phyloP scores from a whole-genome alignment of 2,329 filamentous ascomycete genomes.

The Fusarium anguioides region DNA sequence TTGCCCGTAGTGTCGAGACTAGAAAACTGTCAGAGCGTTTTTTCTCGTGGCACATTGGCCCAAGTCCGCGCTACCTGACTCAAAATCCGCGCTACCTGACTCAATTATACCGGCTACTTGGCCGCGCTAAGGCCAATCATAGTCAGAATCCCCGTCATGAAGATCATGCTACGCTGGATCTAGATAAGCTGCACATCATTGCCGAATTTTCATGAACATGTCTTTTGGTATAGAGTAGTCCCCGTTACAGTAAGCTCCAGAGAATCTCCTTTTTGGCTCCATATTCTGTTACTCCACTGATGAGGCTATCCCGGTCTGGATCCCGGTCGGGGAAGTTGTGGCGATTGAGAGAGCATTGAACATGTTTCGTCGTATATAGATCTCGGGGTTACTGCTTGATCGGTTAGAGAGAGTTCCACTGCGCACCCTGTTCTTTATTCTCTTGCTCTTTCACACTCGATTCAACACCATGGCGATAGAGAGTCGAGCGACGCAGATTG shows the following conservation, averaged over 20 bases:
- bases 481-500: conserved; percentile 34
- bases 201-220: background rate
- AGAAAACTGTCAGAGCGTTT: background rate
- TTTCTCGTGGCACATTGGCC: background rate
- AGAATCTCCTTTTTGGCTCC: conserved; percentile 1
- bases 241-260: no score
- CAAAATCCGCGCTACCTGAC: background rate
- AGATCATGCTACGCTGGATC: background rate
- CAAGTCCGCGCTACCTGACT: background rate
- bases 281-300: conserved; percentile 1
- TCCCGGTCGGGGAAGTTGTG: background rate
- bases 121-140: background rate
- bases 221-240: background rate
- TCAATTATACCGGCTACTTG: background rate
- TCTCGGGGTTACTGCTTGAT: background rate
- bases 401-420: background rate
- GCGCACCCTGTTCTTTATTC: background rate
- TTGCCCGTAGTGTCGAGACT: background rate
- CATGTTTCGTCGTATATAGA: conserved; percentile 17
- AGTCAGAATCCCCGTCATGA: background rate
- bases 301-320: conserved; percentile 11
- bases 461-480: conserved; percentile 13
- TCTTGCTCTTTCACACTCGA: background rate
- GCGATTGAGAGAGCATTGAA: background rate
- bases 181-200: background rate